Percentiles rank a stretch among this genome's conserved stretches.
Evolutionary conservation across 2,329 filamentous ascomycete genomes (phyloP).

Genomic region (Reticulascus tulasneorum): DNA sequence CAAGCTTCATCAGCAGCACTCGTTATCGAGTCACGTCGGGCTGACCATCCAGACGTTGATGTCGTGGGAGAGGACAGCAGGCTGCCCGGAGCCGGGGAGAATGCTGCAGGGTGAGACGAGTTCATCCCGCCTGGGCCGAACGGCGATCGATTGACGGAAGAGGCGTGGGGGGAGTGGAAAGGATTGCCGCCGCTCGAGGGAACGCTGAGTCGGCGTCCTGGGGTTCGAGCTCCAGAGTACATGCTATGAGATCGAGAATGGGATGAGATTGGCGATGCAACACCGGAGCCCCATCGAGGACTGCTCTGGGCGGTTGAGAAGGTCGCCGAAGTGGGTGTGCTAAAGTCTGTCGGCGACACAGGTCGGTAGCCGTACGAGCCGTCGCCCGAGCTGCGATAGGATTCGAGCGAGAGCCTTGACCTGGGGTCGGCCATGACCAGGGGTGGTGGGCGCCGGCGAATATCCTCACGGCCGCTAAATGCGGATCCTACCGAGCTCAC

Average conservation of each 20-base stretch:
- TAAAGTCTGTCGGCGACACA: conserved; percentile 69
- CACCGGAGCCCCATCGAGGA: conserved; percentile 65
- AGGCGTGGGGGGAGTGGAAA: conserved; percentile 62
- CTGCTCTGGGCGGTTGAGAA: conserved; percentile 75
- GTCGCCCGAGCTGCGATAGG: conserved; percentile 61
- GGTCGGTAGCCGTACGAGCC: conserved; percentile 63
- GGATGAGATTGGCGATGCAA: conserved; percentile 69
- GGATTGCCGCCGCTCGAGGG: conserved; percentile 72
- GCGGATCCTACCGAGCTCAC: conserved; percentile 64
- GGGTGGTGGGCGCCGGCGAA: conserved; percentile 71
- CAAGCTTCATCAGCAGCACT: conserved; percentile 68
- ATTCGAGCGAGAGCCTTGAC: conserved; percentile 63
- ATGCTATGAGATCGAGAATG: conserved; percentile 69
- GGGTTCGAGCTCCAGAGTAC: conserved; percentile 62
- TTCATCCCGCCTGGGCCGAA: conserved; percentile 51
- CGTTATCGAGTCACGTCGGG: conserved; percentile 59
- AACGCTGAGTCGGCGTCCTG: conserved; percentile 75
- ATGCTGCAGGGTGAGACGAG: conserved; percentile 50
- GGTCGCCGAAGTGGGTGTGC: conserved; percentile 78
- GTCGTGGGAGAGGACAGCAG: conserved; percentile 63
- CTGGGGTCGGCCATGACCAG: conserved; percentile 78
- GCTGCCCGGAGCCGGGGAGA: conserved; percentile 54
- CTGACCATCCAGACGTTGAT: conserved; percentile 56
- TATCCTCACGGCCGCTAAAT: conserved; percentile 62
- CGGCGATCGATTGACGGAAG: conserved; percentile 51